These are phyloP conservation scores for Rhypophila decipiens DNA, from an alignment of 495 filamentous ascomycete species.

Conservation along the genomic window DNA sequence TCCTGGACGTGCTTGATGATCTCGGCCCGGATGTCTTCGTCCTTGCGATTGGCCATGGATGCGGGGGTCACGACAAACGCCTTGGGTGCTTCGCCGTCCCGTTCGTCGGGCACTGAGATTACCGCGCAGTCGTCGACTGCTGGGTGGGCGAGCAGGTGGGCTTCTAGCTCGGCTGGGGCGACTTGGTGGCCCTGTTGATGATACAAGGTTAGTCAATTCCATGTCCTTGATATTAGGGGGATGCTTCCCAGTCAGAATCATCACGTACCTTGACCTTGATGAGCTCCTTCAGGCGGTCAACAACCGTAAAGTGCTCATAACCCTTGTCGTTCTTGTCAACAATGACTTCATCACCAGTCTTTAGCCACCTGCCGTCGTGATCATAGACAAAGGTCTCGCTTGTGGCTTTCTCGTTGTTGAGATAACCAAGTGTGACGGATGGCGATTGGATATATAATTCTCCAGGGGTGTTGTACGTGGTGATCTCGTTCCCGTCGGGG, in stretches of 20 bases:
- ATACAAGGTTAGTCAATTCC: not conserved
- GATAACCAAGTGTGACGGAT: slow-evolving; percentile 72
- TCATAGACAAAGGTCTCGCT: slow-evolving; percentile 72
- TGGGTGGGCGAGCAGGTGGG: slow-evolving; percentile 77
- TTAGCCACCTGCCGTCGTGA: slow-evolving; percentile 68
- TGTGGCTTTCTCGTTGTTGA: slow-evolving; percentile 78
- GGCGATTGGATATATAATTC: slow-evolving; percentile 75
- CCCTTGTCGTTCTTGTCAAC: slow-evolving; percentile 55
- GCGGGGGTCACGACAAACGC: slow-evolving; percentile 75
- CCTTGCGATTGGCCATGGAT: slow-evolving; percentile 50
- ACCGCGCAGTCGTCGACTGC: slow-evolving; percentile 79
- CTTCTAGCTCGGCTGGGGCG: slow-evolving; percentile 85
- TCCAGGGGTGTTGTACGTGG: slow-evolving; percentile 66
- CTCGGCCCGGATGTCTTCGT: slow-evolving; percentile 45
- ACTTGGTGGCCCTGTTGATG: slow-evolving; percentile 71
- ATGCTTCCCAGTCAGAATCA: too few relatives aligned
- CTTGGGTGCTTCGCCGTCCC: slow-evolving; percentile 78
- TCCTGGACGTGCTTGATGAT: slow-evolving; percentile 74
- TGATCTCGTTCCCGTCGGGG: slow-evolving; percentile 69
- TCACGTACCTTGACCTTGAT: slow-evolving; percentile 81
- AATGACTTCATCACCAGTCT: slow-evolving; percentile 79
- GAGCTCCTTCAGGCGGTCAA: slow-evolving; percentile 87
- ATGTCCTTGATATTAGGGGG: too few relatives aligned
- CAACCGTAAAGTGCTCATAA: slow-evolving; percentile 74
- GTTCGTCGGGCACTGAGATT: slow-evolving; percentile 69